phyloP scores from a whole-genome alignment of 2,329 filamentous ascomycete species.

The Ascochyta viciae-villosae region DNA sequence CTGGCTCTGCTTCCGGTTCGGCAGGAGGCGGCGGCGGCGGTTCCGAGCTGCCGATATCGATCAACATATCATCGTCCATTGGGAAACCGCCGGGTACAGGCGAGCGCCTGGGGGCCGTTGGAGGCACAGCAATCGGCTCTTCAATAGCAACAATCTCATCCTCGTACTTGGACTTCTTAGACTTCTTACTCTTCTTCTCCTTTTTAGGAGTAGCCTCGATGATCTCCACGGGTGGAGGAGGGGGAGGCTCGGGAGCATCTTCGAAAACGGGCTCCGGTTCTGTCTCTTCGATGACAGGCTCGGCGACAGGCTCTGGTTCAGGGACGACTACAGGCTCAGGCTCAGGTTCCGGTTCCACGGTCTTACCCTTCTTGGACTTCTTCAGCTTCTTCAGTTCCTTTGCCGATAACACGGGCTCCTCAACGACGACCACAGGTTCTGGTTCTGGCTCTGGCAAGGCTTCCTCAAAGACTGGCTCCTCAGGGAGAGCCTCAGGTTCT shows the following conservation, averaged over 20 bases:
- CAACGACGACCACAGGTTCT: conserved; percentile 36
- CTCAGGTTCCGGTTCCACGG: conserved; percentile 43
- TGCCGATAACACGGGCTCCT: conserved; percentile 31
- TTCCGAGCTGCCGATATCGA: conserved; percentile 36
- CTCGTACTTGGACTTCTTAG: conserved; percentile 10
- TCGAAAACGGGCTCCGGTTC: conserved; percentile 40
- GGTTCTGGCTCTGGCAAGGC: conserved; percentile 41
- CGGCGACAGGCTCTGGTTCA: conserved; percentile 33
- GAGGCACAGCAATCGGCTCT: conserved; percentile 26
- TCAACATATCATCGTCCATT: conserved; percentile 51
- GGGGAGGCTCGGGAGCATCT: conserved; percentile 26
- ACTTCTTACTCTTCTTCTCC: conserved; percentile 18
- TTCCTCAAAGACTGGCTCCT: conserved; percentile 38
- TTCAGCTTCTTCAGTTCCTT: conserved; percentile 26
- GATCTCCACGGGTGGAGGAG: conserved; percentile 20
- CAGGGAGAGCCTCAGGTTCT: conserved; percentile 34
- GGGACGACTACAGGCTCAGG: conserved; percentile 39
- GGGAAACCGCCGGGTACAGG: conserved; percentile 58
- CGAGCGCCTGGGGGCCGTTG: conserved; percentile 30
- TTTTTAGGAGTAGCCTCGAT: conserved; percentile 18
- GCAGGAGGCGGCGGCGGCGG: conserved; percentile 55
- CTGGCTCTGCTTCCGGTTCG: conserved; percentile 33
- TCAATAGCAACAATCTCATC: conserved; percentile 11
- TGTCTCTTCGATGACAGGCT: conserved; percentile 24
- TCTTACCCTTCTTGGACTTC: conserved; percentile 31